phyloP scores from a whole-genome alignment of 495 filamentous ascomycete species.

The Penicillium desertorum region DNA sequence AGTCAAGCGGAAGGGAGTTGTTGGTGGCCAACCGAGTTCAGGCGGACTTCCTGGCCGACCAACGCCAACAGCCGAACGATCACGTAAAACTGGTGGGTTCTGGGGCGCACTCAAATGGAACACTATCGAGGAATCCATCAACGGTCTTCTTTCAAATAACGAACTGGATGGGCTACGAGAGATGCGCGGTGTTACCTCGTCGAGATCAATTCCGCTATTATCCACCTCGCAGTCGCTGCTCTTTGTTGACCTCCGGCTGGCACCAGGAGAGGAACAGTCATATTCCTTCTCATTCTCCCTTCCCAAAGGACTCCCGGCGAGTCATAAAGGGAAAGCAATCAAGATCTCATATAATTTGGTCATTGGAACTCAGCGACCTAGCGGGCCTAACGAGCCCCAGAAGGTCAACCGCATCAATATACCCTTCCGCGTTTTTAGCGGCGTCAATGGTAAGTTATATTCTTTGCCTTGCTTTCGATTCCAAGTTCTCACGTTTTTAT shows the following conservation, averaged over 20 bases:
- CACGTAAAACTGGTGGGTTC: constrained; percentile 74
- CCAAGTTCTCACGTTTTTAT: constrained; percentile 22
- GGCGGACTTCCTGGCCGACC: constrained; percentile 57
- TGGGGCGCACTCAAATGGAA: constrained; percentile 87
- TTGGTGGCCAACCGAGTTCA: constrained; percentile 77
- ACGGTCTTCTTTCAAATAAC: constrained; percentile 76
- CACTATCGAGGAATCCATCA: constrained; percentile 81
- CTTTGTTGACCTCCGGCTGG: constrained; percentile 87
- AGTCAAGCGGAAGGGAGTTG: constrained; percentile 88
- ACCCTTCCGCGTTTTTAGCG: constrained; percentile 90
- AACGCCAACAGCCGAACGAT: constrained; percentile 52
- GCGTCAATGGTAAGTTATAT: constrained; percentile 65
- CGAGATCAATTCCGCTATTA: constrained; percentile 81
- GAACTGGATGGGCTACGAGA: constrained; percentile 91
- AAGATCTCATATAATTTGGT: constrained; percentile 90
- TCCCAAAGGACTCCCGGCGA: constrained; percentile 83
- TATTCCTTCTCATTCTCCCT: constrained; percentile 84
- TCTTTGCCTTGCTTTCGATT: background rate
- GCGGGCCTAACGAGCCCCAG: constrained; percentile 71
- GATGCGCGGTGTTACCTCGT: constrained; percentile 79
- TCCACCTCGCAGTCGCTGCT: constrained; percentile 96
- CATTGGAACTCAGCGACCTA: constrained; percentile 87
- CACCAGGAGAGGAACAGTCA: constrained; percentile 83
- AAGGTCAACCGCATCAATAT: constrained; percentile 86
- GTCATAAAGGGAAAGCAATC: constrained; percentile 87